Percentiles rank a stretch among this genome's conserved stretches.
phyloP scores from a whole-genome alignment of 495 filamentous ascomycete genomes.

The Talaromyces liani region DNA sequence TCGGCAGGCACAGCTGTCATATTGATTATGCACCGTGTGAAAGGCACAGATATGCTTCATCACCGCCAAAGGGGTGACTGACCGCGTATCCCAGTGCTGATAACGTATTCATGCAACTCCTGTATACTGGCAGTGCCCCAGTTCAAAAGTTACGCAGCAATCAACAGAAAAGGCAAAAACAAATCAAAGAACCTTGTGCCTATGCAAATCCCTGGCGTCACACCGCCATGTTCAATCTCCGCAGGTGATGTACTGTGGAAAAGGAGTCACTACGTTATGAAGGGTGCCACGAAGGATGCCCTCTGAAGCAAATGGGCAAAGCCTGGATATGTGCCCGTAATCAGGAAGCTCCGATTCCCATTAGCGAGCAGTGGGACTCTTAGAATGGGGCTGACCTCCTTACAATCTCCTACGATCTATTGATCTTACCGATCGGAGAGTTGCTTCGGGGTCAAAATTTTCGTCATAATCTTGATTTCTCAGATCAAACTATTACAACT shows the following conservation, averaged over 20 bases:
- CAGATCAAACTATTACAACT: neutral
- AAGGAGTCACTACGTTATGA: neutral
- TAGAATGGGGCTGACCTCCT: neutral
- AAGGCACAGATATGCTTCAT: neutral
- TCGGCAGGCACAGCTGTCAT: neutral
- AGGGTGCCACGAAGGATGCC: neutral
- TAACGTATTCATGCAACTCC: neutral
- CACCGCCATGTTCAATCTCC: neutral
- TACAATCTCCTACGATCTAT: neutral
- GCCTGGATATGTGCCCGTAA: neutral
- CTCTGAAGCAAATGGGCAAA: neutral
- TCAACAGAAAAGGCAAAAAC: slow-evolving; percentile 15
- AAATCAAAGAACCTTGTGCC: slow-evolving; percentile 19
- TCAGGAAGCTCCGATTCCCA: neutral
- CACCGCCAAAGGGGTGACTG: neutral
- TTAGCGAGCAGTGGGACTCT: neutral
- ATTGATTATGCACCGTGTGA: neutral
- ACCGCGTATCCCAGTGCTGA: neutral
- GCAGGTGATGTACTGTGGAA: neutral
- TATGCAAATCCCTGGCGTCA: slow-evolving; percentile 3
- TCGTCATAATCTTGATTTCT: neutral
- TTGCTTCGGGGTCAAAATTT: neutral
- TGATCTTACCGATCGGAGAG: neutral
- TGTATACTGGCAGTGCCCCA: neutral
- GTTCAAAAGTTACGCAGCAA: neutral